These are phyloP conservation scores for Pichia sp. DNA, from an alignment of 1,139 yeast genomes.

Conservation along the genomic window DNA sequence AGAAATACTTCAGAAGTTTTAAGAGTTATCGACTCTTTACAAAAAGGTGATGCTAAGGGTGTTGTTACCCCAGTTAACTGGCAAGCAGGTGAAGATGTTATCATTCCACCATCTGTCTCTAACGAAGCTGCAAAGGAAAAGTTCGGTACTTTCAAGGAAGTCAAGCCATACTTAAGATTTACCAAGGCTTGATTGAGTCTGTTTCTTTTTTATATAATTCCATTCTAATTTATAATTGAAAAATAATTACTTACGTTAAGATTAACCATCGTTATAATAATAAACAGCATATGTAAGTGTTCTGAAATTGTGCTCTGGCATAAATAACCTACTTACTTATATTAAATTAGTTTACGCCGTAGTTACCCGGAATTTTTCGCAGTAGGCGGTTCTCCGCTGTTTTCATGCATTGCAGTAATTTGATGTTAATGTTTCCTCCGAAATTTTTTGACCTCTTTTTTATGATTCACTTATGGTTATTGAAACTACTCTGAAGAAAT, in stretches of 20 bases:
- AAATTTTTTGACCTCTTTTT: not conserved
- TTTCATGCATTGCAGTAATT: not conserved
- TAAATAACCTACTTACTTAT: too few relatives aligned
- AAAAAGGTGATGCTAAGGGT: slow-evolving; percentile 70
- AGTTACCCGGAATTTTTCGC: not conserved
- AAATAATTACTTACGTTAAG: too few relatives aligned
- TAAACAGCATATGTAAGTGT: too few relatives aligned
- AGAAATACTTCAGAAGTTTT: slow-evolving; percentile 85
- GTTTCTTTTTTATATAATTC: too few relatives aligned
- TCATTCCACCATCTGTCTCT: slow-evolving; percentile 77
- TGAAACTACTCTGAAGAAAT: too few relatives aligned
- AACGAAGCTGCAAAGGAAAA: slow-evolving; percentile 76
- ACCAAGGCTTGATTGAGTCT: slow-evolving; percentile 30
- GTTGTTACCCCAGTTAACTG: slow-evolving; percentile 78
- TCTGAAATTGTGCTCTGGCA: too few relatives aligned
- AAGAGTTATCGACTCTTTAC: slow-evolving; percentile 82
- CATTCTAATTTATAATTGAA: too few relatives aligned
- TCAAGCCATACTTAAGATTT: slow-evolving; percentile 79
- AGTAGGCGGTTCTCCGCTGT: not conserved
- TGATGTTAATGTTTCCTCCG: not conserved
- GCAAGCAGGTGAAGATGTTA: slow-evolving; percentile 77
- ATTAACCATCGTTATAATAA: too few relatives aligned
- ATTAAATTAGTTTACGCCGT: not conserved
- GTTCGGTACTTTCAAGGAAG: slow-evolving; percentile 73
- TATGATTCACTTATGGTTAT: too few relatives aligned